A percentile compares a stretch with the other conserved stretches of the same genome.
Conservation (phyloP, 2,329 filamentous ascomycete species). For the Lachnellula suecica region DNA sequence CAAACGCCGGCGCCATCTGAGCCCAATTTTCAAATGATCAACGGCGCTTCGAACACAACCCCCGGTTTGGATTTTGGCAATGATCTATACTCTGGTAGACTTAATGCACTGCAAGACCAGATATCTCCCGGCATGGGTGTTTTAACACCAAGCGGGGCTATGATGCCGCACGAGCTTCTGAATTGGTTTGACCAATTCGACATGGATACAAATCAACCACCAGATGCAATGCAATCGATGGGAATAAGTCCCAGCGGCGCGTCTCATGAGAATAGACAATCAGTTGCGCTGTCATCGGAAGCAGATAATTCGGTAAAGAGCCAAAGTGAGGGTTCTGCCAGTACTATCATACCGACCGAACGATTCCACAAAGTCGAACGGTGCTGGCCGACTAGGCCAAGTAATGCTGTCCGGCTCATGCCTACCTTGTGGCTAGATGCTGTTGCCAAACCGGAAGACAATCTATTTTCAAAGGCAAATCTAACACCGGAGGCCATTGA, state of each 20-base stretch:
- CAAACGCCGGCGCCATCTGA: slow-evolving; percentile 12
- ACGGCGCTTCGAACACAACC: slow-evolving; percentile 11
- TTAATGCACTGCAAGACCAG: slow-evolving; percentile 17
- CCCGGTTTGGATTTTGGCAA: slow-evolving; percentile 17
- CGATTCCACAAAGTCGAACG: slow-evolving; percentile 41
- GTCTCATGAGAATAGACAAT: slow-evolving; percentile 5
- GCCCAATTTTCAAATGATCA: slow-evolving; percentile 16
- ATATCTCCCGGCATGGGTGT: slow-evolving; percentile 20
- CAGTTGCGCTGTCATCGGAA: slow-evolving; percentile 10
- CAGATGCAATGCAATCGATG: slow-evolving; percentile 10
- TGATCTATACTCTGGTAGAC: slow-evolving; percentile 16
- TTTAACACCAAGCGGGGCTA: slow-evolving; percentile 16
- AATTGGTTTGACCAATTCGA: slow-evolving; percentile 28
- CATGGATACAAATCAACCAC: slow-evolving; percentile 18
- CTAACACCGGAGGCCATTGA: slow-evolving; percentile 21
- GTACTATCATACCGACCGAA: slow-evolving; percentile 35
- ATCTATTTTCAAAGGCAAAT: slow-evolving; percentile 36
- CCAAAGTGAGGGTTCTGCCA: slow-evolving; percentile 16
- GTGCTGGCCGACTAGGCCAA: slow-evolving; percentile 40
- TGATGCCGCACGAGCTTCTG: slow-evolving; percentile 23
- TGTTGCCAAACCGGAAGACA: slow-evolving; percentile 36
- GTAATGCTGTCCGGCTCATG: slow-evolving; percentile 38
- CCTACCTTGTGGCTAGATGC: slow-evolving; percentile 41
- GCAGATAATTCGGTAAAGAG: slow-evolving; percentile 14
- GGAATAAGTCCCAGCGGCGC: slow-evolving; percentile 4